Evolutionary conservation across 345 rosid genomes (phyloP), one percentile per base, ranked within the genome.

Genomic region (Citrus medica): DNA sequence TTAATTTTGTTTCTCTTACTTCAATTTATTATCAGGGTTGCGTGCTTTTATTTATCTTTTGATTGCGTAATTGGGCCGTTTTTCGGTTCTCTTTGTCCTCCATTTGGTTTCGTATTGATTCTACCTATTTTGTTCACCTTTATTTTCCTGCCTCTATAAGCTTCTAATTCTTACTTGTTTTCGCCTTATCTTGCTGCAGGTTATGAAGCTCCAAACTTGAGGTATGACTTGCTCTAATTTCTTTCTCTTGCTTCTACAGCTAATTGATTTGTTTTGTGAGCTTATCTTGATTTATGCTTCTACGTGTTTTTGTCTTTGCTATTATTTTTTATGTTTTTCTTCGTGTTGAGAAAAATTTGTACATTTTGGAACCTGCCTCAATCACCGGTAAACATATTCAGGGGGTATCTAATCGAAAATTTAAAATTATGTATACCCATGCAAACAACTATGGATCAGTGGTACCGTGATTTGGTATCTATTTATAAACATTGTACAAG

Each of bases 151-250:
- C 33, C 5, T 0, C 33, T 9, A 46, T 13, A 13, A 12, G 51
- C 58, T 51, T 51, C 56, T 2, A 28, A 75, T n/a, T 67, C 61
- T 71, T 85, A 19, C 78, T 76, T 71, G 10, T 46, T 1, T 46
- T 69, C 42, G 63, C 13, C 37, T 64, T 37, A 9, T 70, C 53
- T 19, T 82, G 85, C 94, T 82, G 85, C 94, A 95, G 98, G 98
- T 71, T 95, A 78, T 80, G 95, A 91, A 83, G 90, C 98, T 86
- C 97, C 95, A 69, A 90, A 92, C 80, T 85, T 92, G 66, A 93
- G 97, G 98, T 92, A 79, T 76, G 71, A 51, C 42, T 74, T 53
- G 3, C 67, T 64, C 42, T 46, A 21, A 53, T 53, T 16, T 53
- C 22, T 53, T 4, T 53, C 22, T 53, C 22, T 53, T 53, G 37